These are phyloP conservation scores for Claviceps quebecensis DNA, from an alignment of 2,329 filamentous ascomycete species.

Conservation along the genomic window DNA sequence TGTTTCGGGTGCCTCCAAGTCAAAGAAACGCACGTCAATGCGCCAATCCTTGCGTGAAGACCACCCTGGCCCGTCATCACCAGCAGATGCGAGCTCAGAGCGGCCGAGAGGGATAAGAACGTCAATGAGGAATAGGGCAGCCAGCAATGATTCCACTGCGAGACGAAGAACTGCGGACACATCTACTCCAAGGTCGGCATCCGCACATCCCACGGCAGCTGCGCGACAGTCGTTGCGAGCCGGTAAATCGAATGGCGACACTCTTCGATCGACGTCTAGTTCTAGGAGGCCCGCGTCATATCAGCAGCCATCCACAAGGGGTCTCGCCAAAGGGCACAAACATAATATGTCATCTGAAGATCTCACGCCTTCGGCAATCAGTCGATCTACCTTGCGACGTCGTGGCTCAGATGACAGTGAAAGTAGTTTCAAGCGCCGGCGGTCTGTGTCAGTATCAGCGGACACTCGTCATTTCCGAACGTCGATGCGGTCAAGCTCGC, in stretches of 20 bases:
- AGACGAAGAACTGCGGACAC: not conserved
- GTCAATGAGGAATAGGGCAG: conserved; percentile 15
- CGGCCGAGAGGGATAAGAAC: conserved; percentile 18
- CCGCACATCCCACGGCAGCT: conserved; percentile 3
- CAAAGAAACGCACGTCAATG: conserved; percentile 34
- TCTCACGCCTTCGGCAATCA: conserved; percentile 8
- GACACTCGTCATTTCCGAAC: conserved; percentile 50
- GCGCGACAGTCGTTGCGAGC: conserved; percentile 14
- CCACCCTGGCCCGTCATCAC: conserved; percentile 7
- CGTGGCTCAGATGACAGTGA: conserved; percentile 54
- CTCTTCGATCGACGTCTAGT: conserved; percentile 4
- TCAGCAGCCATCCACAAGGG: conserved; percentile 10
- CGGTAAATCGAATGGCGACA: conserved; percentile 6
- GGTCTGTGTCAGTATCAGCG: conserved; percentile 24
- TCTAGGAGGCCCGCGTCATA: conserved; percentile 17
- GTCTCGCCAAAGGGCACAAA: conserved; percentile 10
- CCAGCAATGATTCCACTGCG: not conserved
- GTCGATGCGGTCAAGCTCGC: conserved; percentile 47
- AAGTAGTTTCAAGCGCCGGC: conserved; percentile 66
- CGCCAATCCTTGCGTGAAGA: conserved; percentile 33
- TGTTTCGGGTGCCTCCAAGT: conserved; percentile 1
- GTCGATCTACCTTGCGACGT: conserved; percentile 29
- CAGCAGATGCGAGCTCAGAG: conserved; percentile 4
- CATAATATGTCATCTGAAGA: conserved; percentile 15
- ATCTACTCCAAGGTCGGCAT: not conserved